phyloP scores from a whole-genome alignment of 805 yeast species.

The Wickerhamia fluorescens region DNA sequence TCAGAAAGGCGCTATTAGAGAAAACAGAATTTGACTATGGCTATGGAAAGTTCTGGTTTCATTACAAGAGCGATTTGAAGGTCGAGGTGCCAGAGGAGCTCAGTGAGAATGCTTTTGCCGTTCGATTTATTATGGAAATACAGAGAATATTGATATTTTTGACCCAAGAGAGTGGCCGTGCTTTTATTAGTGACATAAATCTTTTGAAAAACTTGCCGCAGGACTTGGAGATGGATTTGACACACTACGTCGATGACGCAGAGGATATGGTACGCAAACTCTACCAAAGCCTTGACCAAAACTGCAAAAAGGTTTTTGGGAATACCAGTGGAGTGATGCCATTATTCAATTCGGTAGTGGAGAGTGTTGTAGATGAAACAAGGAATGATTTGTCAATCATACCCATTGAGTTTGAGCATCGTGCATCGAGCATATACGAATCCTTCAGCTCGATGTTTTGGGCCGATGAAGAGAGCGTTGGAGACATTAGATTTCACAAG shows the following conservation, averaged over 20 bases:
- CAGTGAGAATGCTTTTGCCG: constrained; percentile 3
- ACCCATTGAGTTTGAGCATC: constrained; percentile 26
- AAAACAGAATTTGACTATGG: constrained; percentile 8
- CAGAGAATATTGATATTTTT: constrained; percentile 19
- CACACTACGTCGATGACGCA: constrained; percentile 12
- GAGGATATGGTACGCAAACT: constrained; percentile 12
- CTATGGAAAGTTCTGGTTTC: constrained; percentile 14
- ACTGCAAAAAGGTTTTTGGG: too few relatives aligned
- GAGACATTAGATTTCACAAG: constrained; percentile 18
- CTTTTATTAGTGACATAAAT: constrained; percentile 16
- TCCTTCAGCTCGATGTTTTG: constrained; percentile 32
- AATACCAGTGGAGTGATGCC: too few relatives aligned
- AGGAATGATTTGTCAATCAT: constrained; percentile 19
- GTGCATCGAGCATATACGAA: constrained; percentile 20
- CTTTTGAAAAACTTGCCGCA: constrained; percentile 12
- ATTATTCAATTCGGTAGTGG: constrained; percentile 23
- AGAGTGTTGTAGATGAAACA: constrained; percentile 19
- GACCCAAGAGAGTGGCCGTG: constrained; percentile 9
- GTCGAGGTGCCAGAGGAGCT: constrained; percentile 6
- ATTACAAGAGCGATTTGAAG: constrained; percentile 5
- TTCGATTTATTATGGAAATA: constrained; percentile 13
- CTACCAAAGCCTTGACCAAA: constrained; percentile 6
- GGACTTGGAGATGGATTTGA: constrained; percentile 12
- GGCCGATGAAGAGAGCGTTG: constrained; percentile 24
- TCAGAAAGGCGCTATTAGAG: constrained; percentile 11